Conservation (phyloP, 441 rosid genomes). For the Brassica balearica region DNA sequence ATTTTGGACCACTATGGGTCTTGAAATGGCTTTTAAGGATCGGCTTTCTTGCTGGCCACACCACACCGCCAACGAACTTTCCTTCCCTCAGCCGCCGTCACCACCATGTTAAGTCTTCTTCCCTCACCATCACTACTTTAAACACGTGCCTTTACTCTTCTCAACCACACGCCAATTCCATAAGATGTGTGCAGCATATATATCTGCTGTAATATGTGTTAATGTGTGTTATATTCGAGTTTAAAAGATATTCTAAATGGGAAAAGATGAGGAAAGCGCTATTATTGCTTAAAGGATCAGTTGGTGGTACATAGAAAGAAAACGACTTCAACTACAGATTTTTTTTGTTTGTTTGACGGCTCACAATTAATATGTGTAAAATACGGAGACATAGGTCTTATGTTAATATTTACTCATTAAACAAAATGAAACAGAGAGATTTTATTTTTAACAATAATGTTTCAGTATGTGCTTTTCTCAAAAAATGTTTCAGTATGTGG, state of each 20-base stretch:
- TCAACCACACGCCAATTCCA: conserved; percentile 47
- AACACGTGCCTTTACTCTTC: conserved; percentile 49
- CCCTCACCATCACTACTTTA: conserved; percentile 30
- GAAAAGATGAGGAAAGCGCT: conserved; percentile 32
- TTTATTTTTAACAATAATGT: background rate
- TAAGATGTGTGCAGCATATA: conserved; percentile 6
- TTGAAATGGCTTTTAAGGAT: conserved; percentile 29
- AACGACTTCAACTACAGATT: conserved; percentile 19
- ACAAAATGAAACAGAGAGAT: background rate
- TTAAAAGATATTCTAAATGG: conserved; percentile 8
- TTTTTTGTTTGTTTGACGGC: conserved; percentile 11
- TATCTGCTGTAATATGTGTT: conserved; percentile 8
- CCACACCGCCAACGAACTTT: conserved; percentile 26
- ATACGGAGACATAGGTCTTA: background rate
- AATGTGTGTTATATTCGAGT: background rate
- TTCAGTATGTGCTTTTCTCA: no score
- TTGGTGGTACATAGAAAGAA: conserved; percentile 25
- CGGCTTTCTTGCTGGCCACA: conserved; percentile 40
- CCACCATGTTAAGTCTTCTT: conserved; percentile 29
- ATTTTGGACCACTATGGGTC: conserved; percentile 41
- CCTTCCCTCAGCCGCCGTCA: conserved; percentile 34
- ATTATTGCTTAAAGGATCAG: conserved; percentile 31
- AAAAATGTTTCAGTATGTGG: background rate
- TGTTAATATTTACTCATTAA: background rate
- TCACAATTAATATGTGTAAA: background rate